Conservation (phyloP, 768 basidiomycete species). For the Mycena rosella region DNA sequence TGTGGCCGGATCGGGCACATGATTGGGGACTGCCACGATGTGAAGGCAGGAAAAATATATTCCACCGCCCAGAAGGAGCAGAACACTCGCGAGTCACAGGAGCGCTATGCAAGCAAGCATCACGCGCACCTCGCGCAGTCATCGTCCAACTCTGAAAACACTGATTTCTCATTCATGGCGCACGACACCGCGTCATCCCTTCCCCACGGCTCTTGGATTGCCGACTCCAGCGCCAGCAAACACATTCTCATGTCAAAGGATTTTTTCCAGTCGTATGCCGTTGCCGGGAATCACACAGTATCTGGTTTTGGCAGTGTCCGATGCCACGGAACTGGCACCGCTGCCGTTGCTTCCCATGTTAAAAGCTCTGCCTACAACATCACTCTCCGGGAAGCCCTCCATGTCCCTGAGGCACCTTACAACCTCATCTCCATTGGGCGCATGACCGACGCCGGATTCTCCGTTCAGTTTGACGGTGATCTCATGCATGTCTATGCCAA, state of each 20-base stretch:
- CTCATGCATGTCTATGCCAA: slow-evolving; percentile 17
- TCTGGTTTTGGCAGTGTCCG: slow-evolving; percentile 27
- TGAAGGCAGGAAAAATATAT: slow-evolving; percentile 20
- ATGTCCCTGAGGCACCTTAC: background rate
- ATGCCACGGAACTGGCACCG: slow-evolving; percentile 21
- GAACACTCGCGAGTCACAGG: slow-evolving; percentile 20
- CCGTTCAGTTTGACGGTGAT: background rate
- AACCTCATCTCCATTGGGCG: background rate
- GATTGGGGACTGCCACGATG: slow-evolving; percentile 21
- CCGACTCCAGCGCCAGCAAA: background rate
- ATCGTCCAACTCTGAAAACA: background rate
- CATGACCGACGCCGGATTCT: background rate
- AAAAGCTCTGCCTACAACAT: slow-evolving; percentile 14
- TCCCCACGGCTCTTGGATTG: background rate
- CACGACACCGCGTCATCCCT: background rate
- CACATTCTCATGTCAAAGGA: background rate
- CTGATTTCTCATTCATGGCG: background rate
- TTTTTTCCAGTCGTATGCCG: slow-evolving; percentile 6
- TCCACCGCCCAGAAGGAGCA: slow-evolving; percentile 5
- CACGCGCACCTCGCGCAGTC: slow-evolving; percentile 6
- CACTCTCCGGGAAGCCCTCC: slow-evolving; percentile 1
- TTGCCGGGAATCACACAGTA: slow-evolving; percentile 5
- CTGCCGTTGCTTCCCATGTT: slow-evolving; percentile 22
- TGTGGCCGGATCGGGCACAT: slow-evolving; percentile 31
- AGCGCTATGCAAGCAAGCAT: slow-evolving; percentile 12